Base-by-base conservation (phyloP, 2,329 filamentous ascomycete genomes). In the Ascochyta fabae region DNA sequence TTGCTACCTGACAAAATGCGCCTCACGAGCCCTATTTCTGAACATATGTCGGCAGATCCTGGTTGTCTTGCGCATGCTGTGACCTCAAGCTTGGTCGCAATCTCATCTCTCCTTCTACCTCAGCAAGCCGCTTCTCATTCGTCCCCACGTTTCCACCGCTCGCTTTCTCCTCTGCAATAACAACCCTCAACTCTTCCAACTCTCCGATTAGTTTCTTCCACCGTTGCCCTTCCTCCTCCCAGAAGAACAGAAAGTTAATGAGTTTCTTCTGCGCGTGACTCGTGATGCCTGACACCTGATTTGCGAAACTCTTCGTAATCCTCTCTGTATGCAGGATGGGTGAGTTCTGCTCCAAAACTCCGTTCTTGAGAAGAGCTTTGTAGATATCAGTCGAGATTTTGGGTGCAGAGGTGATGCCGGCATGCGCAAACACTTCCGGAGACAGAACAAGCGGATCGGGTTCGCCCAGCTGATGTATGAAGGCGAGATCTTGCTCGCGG, bases 211-310 rank as follows among this genome's bases (percentile, higher is more conserved):
- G 23, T 23, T 45, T 46, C 34, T 24, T 49, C 46, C 40, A 55
- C 3, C 52, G 45, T 12, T 45, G 46, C 5, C 51, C 39, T 13
- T 54, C 51, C 13, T 54, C 51, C 16, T 49, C 45, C 51, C 51
- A 48, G 27, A 54, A 54, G n/a, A 54, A 54, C 45, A 54, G 16
- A 16, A 54, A 54, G 22, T 48, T 48, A 45, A 54, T 48, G 10
- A 54, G 45, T 33, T 54, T 54, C 27, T 49, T 48, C 34, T 54
- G 51, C 40, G 51, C 45, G 8, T 48, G 45, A 22, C 45, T 54
- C 4, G 51, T 48, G 22, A 54, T 54, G 12, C 29, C 40, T 0
- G 51, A 35, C 3, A 54, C 45, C n/a, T 54, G 51, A 15, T 48
- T 48, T 8, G 51, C 45, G 12, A 48, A 54, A 19, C 48, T 43